Percentiles rank a stretch among this genome's conserved stretches.
These are phyloP conservation scores for Pholiota adiposa DNA, from an alignment of 1,284 basidiomycete genomes.

Conservation along the genomic window DNA sequence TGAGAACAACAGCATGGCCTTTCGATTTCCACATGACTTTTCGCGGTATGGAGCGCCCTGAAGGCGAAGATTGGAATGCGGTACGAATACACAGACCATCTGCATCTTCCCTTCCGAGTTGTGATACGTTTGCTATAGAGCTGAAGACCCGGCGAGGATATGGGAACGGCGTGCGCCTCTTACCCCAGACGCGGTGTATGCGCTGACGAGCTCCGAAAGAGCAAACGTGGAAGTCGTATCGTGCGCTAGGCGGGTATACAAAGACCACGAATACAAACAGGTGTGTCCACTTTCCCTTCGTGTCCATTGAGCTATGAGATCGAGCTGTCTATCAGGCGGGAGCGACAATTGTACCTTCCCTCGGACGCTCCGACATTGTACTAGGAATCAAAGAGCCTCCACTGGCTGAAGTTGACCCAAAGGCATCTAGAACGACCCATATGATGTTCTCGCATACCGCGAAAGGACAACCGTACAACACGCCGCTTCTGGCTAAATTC, in stretches of 20 bases:
- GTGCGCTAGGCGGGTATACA: slow-evolving; percentile 77
- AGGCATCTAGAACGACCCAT: slow-evolving; percentile 48
- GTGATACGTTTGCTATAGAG: slow-evolving; percentile 28
- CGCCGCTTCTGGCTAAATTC: slow-evolving; percentile 74
- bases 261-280: slow-evolving; percentile 64
- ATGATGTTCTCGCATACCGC: slow-evolving; percentile 92
- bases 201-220: slow-evolving; percentile 55
- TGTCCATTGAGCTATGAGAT: background rate
- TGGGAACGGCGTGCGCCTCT: slow-evolving; percentile 91
- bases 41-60: background rate
- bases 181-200: slow-evolving; percentile 72
- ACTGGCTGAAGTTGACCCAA: slow-evolving; percentile 46
- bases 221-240: slow-evolving; percentile 76
- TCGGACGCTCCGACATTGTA: slow-evolving; percentile 74
- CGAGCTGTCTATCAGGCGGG: slow-evolving; percentile 67
- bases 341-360: slow-evolving; percentile 61
- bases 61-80: slow-evolving; percentile 29
- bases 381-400: slow-evolving; percentile 91
- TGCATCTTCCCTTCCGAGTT: background rate
- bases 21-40: background rate
- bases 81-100: slow-evolving; percentile 13
- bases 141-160: slow-evolving; percentile 79
- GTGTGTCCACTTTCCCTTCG: slow-evolving; percentile 40
- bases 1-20: background rate
- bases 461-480: slow-evolving; percentile 88